Conservation (phyloP, 2,329 filamentous ascomycete genomes). For the Epichloe glyceriae region DNA sequence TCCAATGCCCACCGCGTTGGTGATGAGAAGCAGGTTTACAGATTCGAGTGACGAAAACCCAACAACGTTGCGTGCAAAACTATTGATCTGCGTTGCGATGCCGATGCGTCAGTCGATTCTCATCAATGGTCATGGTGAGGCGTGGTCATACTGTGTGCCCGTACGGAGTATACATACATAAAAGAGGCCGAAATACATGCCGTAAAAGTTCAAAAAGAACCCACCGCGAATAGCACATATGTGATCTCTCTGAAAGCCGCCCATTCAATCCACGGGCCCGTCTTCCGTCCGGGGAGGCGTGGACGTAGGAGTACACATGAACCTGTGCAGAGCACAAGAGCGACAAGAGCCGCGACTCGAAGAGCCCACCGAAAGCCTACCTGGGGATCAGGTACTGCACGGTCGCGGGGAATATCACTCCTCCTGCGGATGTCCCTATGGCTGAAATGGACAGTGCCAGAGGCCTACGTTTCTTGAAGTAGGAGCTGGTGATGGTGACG, state of each 20-base stretch:
- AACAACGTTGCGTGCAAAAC: constrained; percentile 28
- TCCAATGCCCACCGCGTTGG: constrained; percentile 42
- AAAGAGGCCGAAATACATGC: constrained; percentile 26
- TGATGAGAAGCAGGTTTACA: constrained; percentile 41
- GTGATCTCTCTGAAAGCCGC: constrained; percentile 42
- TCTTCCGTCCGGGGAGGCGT: constrained; percentile 32
- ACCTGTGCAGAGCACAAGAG: constrained; percentile 29
- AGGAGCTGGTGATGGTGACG: constrained; percentile 47
- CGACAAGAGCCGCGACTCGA: constrained; percentile 51
- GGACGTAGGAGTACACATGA: constrained; percentile 29
- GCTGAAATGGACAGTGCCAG: constrained; percentile 49
- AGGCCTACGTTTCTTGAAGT: constrained; percentile 42
- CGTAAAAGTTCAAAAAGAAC: constrained; percentile 30
- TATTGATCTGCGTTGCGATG: constrained; percentile 14
- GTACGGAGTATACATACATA: constrained; percentile 18
- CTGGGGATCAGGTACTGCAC: constrained; percentile 41
- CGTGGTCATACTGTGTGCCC: no score
- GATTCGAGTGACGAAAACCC: constrained; percentile 34
- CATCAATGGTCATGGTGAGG: background rate
- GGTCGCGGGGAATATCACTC: constrained; percentile 41
- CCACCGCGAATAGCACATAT: constrained; percentile 39
- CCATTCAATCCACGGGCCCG: constrained; percentile 41
- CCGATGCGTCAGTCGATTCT: background rate
- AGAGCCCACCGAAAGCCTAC: constrained; percentile 54
- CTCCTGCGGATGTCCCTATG: constrained; percentile 43